Percentiles rank a stretch among this genome's conserved stretches.
phyloP scores from a whole-genome alignment of 2,329 filamentous ascomycete species.

The Penicillium sp. region DNA sequence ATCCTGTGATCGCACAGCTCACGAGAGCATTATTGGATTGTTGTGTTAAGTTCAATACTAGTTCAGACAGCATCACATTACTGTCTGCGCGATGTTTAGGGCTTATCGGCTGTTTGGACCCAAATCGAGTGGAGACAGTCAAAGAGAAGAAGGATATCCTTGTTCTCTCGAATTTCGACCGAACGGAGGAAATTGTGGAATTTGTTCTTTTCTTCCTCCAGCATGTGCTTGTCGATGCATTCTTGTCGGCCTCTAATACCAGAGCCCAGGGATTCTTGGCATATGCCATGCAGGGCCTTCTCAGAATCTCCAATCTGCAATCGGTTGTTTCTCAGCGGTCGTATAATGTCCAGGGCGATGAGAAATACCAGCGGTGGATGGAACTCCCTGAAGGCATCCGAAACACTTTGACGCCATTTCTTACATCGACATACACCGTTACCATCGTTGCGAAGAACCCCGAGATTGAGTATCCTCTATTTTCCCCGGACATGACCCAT shows the following conservation, averaged over 20 bases:
- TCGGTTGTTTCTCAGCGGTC: slow-evolving; percentile 54
- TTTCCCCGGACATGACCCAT: slow-evolving; percentile 67
- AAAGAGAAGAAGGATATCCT: slow-evolving; percentile 81
- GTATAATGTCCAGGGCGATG: slow-evolving; percentile 57
- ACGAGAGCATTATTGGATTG: slow-evolving; percentile 82
- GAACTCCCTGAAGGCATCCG: slow-evolving; percentile 74
- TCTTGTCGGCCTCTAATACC: slow-evolving; percentile 85
- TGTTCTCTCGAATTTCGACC: slow-evolving; percentile 82
- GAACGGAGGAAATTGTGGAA: slow-evolving; percentile 73
- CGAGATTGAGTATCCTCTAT: slow-evolving; percentile 74
- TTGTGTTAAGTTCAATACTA: slow-evolving; percentile 73
- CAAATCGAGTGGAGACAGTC: slow-evolving; percentile 80
- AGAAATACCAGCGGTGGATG: slow-evolving; percentile 73
- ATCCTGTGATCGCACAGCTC: slow-evolving; percentile 69
- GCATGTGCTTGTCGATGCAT: slow-evolving; percentile 85
- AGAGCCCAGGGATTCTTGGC: slow-evolving; percentile 87
- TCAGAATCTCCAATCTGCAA: slow-evolving; percentile 74
- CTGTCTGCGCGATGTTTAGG: slow-evolving; percentile 83
- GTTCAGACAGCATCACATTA: slow-evolving; percentile 65
- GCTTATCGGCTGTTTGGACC: slow-evolving; percentile 85
- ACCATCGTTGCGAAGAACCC: slow-evolving; percentile 58
- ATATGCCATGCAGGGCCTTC: slow-evolving; percentile 89
- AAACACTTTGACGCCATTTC: slow-evolving; percentile 82
- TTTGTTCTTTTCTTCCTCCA: slow-evolving; percentile 86
- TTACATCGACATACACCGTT: slow-evolving; percentile 79